Base-by-base conservation (phyloP, 2,329 filamentous ascomycete genomes). In the Rutstroemia sp. region DNA sequence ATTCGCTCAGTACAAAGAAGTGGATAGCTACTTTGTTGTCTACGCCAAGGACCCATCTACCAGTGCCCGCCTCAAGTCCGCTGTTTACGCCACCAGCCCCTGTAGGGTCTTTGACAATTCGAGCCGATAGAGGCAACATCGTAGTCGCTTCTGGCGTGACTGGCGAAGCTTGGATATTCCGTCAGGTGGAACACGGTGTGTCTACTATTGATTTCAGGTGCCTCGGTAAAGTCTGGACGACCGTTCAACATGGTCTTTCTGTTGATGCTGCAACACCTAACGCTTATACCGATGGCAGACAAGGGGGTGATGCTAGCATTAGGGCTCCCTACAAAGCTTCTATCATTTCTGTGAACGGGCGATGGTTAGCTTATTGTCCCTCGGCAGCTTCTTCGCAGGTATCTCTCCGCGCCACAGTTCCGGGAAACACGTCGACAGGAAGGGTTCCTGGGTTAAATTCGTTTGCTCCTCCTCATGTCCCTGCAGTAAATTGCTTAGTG, bases 161-260 rank as follows among this genome's bases (percentile, higher is more conserved):
- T 50, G 92, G 92, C 12, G 92, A 97, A 72, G 84, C 92, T 47
- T 96, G 88, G 78, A 75, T 96, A 7, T 97, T 80, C 64, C 74
- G 77, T 8, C 80, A 84, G 60, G 19, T 19, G 16, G 47, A 51
- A 8, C 30, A 16, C 5, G 17, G 25, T 44, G 17, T 19, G 19
- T n/a, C 40, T 17, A 36, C 40, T 21, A 19, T 56, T 16, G 47
- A 56, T 5, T 38, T 56, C 16, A 56, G 34, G n/a, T 56, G 53
- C 27, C 49, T 56, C 25, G 92, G 87, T 19, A 99, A 99, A 73
- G 75, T 95, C 17, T 99, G 94, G 94, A 96, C 94, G 0, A 86
- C 84, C 46, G 76, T 96, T 27, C 89, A 94, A 67, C 80, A 83
- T 61, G 73, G 75, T 30, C 71, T 75, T 17, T 76, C 77, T 57